Evolutionary conservation across 768 basidiomycete genomes (phyloP), one percentile per base, ranked within the genome.

Genomic region (Tulasnella sp.): DNA sequence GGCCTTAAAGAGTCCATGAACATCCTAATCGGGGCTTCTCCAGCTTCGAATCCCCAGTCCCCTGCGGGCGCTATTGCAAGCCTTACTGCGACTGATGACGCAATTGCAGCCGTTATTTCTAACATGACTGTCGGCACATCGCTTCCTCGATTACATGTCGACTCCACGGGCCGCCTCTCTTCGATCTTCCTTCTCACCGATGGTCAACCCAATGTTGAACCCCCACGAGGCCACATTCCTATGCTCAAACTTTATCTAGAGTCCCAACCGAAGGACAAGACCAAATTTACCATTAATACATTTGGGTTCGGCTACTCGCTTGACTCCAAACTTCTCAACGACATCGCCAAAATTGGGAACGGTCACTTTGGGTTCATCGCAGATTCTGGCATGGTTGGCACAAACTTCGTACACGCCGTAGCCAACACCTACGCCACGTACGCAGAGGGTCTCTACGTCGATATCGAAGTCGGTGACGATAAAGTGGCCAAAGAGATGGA

Each of bases 351-450:
- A 18, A 37, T 80, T 10, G 80, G 80, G 6, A 55, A 57, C 35
- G 79, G 79, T 37, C 29, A 39, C 55, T 80, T 48, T 37, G 48
- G 73, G 18, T 80, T 80, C 75, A 81, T 81, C 57, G 77, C 80
- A n/a, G 80, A 81, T 37, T 67, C 77, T 40, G 80, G 80, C 15
- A 80, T 81, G 79, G 80, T 81, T 3, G 80, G 80, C 9, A 81
- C 80, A 4, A 74, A 80, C 42, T 81, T 81, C 69, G 80, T 81
- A 20, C 80, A 81, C 69, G 79, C 80, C 61, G 69, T 79, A n/a
- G 76, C 80, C 48, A 81, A 81, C 61, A 35, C 75, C 20, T 78
- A 80, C 48, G 80, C 80, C 7, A 81, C 79, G 11, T 81, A 78
- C 46, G 80, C 80, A 15, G 55, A 74, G 29, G 48, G 51, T 44